A percentile compares a stretch with the other conserved stretches of the same genome.
Conservation (phyloP, 805 yeast genomes). For the Candida bentonensis region DNA sequence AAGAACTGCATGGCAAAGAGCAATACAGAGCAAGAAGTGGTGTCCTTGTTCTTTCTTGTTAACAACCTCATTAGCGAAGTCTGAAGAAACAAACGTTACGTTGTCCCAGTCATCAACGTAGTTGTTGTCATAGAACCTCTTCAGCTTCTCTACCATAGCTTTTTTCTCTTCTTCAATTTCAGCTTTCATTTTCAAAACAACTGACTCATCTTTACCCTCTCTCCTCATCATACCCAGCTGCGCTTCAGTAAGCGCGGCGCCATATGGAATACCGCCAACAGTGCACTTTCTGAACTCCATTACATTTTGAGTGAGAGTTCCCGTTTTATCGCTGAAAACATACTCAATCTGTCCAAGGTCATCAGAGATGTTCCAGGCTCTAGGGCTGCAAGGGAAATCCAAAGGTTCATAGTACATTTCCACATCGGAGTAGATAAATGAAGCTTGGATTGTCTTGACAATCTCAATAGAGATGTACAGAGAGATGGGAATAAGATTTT, state of each 20-base stretch:
- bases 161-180: constrained; percentile 29
- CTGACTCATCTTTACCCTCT: constrained; percentile 40
- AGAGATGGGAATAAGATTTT: constrained; percentile 68
- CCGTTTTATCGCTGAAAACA: constrained; percentile 72
- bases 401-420: constrained; percentile 54
- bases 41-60: constrained; percentile 36
- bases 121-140: constrained; percentile 25
- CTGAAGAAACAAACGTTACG: constrained; percentile 46
- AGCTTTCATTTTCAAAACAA: constrained; percentile 27
- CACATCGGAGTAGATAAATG: constrained; percentile 55
- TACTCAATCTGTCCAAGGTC: constrained; percentile 77
- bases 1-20: constrained; percentile 64
- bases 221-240: constrained; percentile 58
- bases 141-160: constrained; percentile 34
- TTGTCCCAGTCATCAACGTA: constrained; percentile 25
- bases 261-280: constrained; percentile 52
- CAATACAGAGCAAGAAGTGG: constrained; percentile 48
- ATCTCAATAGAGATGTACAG: constrained; percentile 67
- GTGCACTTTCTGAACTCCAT: constrained; percentile 76
- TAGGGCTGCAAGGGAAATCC: constrained; percentile 68
- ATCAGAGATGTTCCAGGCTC: constrained; percentile 73
- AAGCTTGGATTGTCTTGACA: constrained; percentile 64
- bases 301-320: constrained; percentile 68
- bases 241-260: constrained; percentile 68
- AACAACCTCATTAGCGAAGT: constrained; percentile 39